phyloP scores from a whole-genome alignment of 352 stramenopile species.

The Albugo candida region DNA sequence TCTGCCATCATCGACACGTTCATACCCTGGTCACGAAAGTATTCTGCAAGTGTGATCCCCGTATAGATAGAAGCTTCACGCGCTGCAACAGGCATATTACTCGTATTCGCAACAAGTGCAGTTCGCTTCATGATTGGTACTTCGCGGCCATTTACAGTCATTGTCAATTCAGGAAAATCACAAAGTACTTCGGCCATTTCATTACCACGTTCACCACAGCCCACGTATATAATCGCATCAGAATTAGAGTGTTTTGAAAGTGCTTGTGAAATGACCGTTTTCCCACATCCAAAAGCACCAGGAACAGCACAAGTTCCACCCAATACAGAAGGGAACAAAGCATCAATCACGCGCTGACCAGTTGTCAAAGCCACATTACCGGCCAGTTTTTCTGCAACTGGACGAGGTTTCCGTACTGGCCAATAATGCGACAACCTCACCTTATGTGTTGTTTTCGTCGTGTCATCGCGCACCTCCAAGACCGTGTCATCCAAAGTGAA shows the following conservation, averaged over 20 bases:
- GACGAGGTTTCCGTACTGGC: conserved; percentile 91
- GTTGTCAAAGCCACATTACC: conserved; percentile 96
- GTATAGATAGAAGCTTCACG: conserved; percentile 99
- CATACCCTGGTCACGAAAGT: conserved; percentile 97
- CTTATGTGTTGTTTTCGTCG: conserved; percentile 88
- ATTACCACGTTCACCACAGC: conserved; percentile 98
- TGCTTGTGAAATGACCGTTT: conserved; percentile 99
- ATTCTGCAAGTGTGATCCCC: conserved; percentile 95
- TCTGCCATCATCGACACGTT: conserved; percentile 99
- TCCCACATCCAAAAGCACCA: conserved; percentile 98
- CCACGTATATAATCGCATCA: conserved; percentile 98
- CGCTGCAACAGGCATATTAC: conserved; percentile 99
- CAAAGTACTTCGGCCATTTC: conserved; percentile 98
- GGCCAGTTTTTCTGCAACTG: conserved; percentile 95
- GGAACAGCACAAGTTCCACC: conserved; percentile 97
- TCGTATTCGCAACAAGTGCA: conserved; percentile 98
- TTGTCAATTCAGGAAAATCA: conserved; percentile 99
- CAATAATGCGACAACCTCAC: conserved; percentile 96
- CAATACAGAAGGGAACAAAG: conserved; percentile 97
- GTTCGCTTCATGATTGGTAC: conserved; percentile 99
- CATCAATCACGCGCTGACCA: conserved; percentile 97
- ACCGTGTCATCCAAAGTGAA: conserved; percentile 96
- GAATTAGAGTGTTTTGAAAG: conserved; percentile 99
- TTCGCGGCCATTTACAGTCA: conserved; percentile 93
- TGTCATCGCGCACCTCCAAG: conserved; percentile 95